A percentile compares a stretch with the other conserved stretches of the same genome.
phyloP scores from a whole-genome alignment of 1,139 yeast species.

The Sugiyamaella paludigena region DNA sequence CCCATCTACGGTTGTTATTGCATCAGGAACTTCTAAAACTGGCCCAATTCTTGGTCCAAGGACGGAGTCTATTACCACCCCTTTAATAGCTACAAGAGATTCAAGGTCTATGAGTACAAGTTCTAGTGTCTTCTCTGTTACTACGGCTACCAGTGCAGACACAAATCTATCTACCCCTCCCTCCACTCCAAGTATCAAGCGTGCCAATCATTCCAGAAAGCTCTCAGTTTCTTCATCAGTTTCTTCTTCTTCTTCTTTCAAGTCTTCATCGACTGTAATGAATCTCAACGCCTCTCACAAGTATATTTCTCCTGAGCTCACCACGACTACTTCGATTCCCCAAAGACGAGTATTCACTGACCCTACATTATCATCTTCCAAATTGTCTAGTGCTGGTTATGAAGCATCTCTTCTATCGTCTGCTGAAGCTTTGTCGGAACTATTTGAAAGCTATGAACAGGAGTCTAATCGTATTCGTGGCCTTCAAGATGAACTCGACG shows the following conservation, averaged over 20 bases:
- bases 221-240: too few relatives aligned
- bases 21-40: slow-evolving; percentile 17
- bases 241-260: too few relatives aligned
- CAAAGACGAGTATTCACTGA: slow-evolving; percentile 2
- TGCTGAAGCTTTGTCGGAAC: slow-evolving; percentile 1
- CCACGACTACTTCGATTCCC: too few relatives aligned
- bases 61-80: neutral
- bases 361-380: slow-evolving; percentile 1
- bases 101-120: slow-evolving; percentile 5
- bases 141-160: neutral
- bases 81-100: neutral
- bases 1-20: slow-evolving; percentile 9
- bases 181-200: slow-evolving; percentile 1
- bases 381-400: too few relatives aligned
- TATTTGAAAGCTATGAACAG: slow-evolving; percentile 1
- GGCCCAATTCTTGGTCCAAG: slow-evolving; percentile 15
- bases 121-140: slow-evolving; percentile 3
- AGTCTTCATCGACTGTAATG: too few relatives aligned
- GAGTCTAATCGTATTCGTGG: slow-evolving; percentile 8
- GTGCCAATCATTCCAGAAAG: too few relatives aligned
- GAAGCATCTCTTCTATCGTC: slow-evolving; percentile 3
- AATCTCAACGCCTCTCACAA: too few relatives aligned
- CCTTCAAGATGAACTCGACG: slow-evolving; percentile 4
- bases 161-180: slow-evolving; percentile 5
- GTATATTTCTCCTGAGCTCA: too few relatives aligned